Evolutionary conservation across 768 basidiomycete species (phyloP).

Genomic region (Hygrophoropsis aurantiaca): DNA sequence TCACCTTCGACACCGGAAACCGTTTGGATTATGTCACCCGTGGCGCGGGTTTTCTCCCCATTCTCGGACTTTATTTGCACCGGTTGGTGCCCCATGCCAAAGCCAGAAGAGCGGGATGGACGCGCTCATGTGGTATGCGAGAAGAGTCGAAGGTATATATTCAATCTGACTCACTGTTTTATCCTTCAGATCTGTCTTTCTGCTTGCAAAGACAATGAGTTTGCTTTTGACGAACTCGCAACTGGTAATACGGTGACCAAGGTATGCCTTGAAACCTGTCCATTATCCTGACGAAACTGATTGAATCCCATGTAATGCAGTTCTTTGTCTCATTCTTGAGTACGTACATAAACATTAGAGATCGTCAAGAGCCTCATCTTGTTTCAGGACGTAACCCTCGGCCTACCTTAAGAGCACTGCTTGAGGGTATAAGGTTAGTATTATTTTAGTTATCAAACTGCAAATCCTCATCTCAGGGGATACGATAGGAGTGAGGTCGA

Average conservation of each 20-base stretch:
- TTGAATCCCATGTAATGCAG: background rate
- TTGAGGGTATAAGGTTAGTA: too few species aligned
- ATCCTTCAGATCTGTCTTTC: slow-evolving; percentile 22
- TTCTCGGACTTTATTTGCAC: slow-evolving; percentile 13
- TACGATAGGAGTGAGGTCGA: too few species aligned
- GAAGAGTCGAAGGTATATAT: background rate
- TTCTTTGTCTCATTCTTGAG: background rate
- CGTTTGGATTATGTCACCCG: background rate
- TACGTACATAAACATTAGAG: too few species aligned
- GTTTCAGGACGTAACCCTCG: too few species aligned
- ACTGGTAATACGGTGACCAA: slow-evolving; percentile 21
- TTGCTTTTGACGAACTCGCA: slow-evolving; percentile 19
- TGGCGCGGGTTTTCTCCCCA: slow-evolving; percentile 20
- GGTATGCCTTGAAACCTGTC: slow-evolving; percentile 8
- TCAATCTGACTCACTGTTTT: background rate
- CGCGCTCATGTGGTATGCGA: slow-evolving; percentile 14
- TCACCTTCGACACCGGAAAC: too few species aligned
- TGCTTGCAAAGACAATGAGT: slow-evolving; percentile 22
- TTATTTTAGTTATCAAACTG: too few species aligned
- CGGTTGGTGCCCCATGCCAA: slow-evolving; percentile 11
- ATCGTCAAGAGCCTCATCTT: too few species aligned
- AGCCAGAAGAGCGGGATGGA: slow-evolving; percentile 1
- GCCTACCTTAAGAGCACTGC: too few species aligned
- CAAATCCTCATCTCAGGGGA: too few species aligned
- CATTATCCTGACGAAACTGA: background rate